Conservation (phyloP, 345 rosid species). For the Eucalyptus guilfoylei region DNA sequence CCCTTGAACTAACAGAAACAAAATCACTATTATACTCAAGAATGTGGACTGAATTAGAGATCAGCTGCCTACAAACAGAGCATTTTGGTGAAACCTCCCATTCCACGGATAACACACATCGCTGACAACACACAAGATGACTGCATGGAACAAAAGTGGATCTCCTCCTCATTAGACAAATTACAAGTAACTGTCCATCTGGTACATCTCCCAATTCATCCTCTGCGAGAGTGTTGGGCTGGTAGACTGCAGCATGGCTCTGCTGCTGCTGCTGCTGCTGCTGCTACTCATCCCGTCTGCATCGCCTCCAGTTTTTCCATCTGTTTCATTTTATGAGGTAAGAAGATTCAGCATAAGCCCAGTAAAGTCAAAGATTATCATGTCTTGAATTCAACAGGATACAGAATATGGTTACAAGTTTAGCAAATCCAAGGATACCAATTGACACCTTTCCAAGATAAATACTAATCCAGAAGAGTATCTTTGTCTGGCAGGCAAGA, state of each 20-base stretch:
- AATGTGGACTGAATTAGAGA: too few species aligned
- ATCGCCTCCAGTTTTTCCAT: constrained; percentile 53
- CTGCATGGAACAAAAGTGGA: constrained; percentile 83
- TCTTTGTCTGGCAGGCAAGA: constrained; percentile 9
- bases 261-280: constrained; percentile 10
- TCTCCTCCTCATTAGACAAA: constrained; percentile 57
- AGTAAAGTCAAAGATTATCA: neutral
- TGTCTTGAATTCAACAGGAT: neutral
- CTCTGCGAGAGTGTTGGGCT: constrained; percentile 3
- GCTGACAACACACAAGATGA: constrained; percentile 73
- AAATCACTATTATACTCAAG: too few species aligned
- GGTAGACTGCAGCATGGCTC: constrained; percentile 3
- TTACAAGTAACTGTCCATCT: constrained; percentile 73
- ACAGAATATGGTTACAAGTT: neutral
- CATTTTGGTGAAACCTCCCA: constrained; percentile 30
- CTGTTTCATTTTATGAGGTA: constrained; percentile 63
- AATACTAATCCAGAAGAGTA: constrained; percentile 43
- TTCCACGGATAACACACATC: constrained; percentile 52
- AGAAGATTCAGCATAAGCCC: neutral
- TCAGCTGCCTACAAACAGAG: too few species aligned
- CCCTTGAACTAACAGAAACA: too few species aligned
- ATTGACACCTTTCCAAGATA: constrained; percentile 51
- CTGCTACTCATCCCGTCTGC: constrained; percentile 12
- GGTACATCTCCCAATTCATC: constrained; percentile 51
- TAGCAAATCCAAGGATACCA: constrained; percentile 62